Evolutionary conservation across 1,139 yeast species (phyloP).

Genomic region (Cylindricascospora bacillispora): DNA sequence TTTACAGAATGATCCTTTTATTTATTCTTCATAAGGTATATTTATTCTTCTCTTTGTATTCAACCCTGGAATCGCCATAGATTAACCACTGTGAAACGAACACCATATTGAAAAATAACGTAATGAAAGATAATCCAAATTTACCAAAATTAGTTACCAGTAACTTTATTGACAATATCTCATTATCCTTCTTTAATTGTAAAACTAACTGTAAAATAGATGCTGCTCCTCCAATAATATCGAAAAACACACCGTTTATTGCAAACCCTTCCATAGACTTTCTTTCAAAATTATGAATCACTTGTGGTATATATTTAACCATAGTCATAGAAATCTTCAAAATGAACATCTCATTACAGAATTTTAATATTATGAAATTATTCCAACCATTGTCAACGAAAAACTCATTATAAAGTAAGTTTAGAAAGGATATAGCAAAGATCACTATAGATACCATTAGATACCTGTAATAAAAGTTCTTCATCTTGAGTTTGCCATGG

Average conservation of each 20-base stretch:
- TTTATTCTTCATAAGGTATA: too few relatives aligned
- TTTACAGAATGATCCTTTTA: too few relatives aligned
- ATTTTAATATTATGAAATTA: slow-evolving; percentile 15
- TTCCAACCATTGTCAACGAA: slow-evolving; percentile 14
- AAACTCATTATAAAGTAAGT: slow-evolving; percentile 8
- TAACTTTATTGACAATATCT: slow-evolving; percentile 12
- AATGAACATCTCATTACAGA: slow-evolving; percentile 18
- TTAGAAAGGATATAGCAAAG: slow-evolving; percentile 8
- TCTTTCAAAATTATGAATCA: slow-evolving; percentile 39
- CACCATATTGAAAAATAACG: slow-evolving; percentile 18
- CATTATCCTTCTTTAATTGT: slow-evolving; percentile 12
- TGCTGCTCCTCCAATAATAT: slow-evolving; percentile 41
- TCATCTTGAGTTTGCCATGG: slow-evolving; percentile 15
- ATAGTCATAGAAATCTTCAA: slow-evolving; percentile 44
- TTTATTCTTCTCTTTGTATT: too few relatives aligned
- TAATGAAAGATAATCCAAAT: slow-evolving; percentile 23
- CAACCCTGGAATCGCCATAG: too few relatives aligned
- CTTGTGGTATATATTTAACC: slow-evolving; percentile 51
- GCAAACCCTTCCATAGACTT: slow-evolving; percentile 48
- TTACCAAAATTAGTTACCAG: slow-evolving; percentile 24
- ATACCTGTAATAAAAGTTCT: slow-evolving; percentile 14
- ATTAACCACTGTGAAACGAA: slow-evolving; percentile 21
- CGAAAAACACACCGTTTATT: slow-evolving; percentile 37
- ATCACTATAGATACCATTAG: slow-evolving; percentile 14
- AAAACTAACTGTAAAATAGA: slow-evolving; percentile 35